Conservation (phyloP, 306 rosid species). For the Mucuna pruriens region DNA sequence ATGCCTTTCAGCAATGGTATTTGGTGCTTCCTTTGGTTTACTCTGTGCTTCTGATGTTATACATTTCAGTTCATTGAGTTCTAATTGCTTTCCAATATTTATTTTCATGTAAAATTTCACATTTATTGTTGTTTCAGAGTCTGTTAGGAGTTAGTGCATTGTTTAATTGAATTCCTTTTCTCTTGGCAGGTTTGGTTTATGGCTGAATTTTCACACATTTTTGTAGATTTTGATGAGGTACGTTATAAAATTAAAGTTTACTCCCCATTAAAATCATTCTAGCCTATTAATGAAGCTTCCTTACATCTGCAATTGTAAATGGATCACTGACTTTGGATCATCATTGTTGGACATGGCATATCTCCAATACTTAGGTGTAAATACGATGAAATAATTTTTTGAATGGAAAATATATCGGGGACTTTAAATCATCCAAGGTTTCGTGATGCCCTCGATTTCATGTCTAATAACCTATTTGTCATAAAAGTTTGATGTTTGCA, state of each 20-base stretch:
- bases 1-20: constrained; percentile 97
- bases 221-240: constrained; percentile 89
- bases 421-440: neutral
- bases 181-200: constrained; percentile 86
- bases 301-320: neutral
- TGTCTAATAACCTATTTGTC: neutral
- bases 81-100: neutral
- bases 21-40: constrained; percentile 16
- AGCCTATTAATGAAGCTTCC: neutral
- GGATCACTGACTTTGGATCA: neutral
- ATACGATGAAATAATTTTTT: constrained; percentile 8
- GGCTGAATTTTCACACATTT: constrained; percentile 81
- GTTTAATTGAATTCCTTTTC: constrained; percentile 38
- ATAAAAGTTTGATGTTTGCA: neutral
- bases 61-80: neutral
- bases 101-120: neutral
- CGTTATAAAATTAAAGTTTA: constrained; percentile 30
- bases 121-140: neutral
- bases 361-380: neutral
- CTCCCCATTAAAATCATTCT: constrained; percentile 20
- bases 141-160: neutral
- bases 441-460: neutral
- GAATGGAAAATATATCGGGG: neutral
- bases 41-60: neutral
- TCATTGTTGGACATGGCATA: constrained; percentile 17